These are phyloP conservation scores for Cordyceps cateniannulata DNA, from an alignment of 2,329 filamentous ascomycete genomes.

Conservation along the genomic window DNA sequence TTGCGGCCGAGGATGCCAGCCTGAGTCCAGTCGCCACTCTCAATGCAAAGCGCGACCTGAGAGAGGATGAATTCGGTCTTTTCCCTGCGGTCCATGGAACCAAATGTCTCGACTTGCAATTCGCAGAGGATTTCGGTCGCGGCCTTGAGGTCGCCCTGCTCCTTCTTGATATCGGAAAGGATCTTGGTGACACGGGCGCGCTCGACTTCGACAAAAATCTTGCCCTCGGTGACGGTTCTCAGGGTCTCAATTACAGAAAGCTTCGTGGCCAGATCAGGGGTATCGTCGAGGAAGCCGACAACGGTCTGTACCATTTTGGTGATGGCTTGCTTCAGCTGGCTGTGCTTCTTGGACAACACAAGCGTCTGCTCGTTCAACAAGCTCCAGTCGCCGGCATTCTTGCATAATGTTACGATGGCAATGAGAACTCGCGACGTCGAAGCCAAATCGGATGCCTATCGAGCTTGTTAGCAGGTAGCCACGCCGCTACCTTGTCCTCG, in stretches of 20 bases:
- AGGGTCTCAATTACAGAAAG: slow-evolving; percentile 90
- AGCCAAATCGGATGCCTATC: slow-evolving; percentile 84
- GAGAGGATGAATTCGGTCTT: slow-evolving; percentile 99
- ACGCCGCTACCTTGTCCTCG: background rate
- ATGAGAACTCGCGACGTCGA: slow-evolving; percentile 87
- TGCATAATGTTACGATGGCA: slow-evolving; percentile 88
- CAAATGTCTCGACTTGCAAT: slow-evolving; percentile 97
- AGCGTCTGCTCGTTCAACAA: slow-evolving; percentile 95
- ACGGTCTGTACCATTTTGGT: slow-evolving; percentile 98
- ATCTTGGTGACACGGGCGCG: slow-evolving; percentile 91
- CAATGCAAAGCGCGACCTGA: slow-evolving; percentile 90
- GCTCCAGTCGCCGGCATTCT: slow-evolving; percentile 86
- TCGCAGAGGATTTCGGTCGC: slow-evolving; percentile 93
- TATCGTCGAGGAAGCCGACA: slow-evolving; percentile 83
- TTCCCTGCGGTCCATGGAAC: slow-evolving; percentile 92
- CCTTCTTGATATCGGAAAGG: slow-evolving; percentile 94
- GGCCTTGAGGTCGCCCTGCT: slow-evolving; percentile 83
- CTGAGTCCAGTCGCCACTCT: slow-evolving; percentile 93
- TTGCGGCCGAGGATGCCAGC: slow-evolving; percentile 90
- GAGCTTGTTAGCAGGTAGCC: slow-evolving; percentile 19
- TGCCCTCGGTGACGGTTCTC: slow-evolving; percentile 94
- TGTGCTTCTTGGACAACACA: slow-evolving; percentile 97
- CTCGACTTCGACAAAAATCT: slow-evolving; percentile 99
- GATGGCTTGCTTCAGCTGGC: slow-evolving; percentile 97
- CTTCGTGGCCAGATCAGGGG: slow-evolving; percentile 80